Evolutionary conservation across 352 stramenopile genomes (phyloP), one percentile per base, ranked within the genome.

Genomic region (Phytopythium helicoides): DNA sequence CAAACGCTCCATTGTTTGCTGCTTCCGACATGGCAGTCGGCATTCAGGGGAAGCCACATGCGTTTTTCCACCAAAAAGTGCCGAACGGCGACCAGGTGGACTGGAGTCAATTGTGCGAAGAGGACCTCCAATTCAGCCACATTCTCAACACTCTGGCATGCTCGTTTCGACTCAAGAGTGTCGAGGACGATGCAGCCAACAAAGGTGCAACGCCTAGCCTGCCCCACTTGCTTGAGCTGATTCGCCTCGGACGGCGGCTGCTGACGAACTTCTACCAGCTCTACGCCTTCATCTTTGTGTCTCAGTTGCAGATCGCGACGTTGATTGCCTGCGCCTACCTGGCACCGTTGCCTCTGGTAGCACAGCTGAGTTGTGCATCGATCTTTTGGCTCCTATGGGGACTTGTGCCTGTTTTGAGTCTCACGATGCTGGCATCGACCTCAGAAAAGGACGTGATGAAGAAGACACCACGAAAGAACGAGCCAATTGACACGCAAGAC

Each of bases 311-410:
- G 47, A 69, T 95, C 25, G 82, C 81, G 23, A 91, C 81, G 35
- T 37, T 93, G 35, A 85, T 95, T 28, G 56, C 87, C 19, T 56
- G 62, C 1, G 79, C 81, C 0, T 91, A 93, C 48, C 44, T 82
- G 9, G 56, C 89, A 28, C 85, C 85, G 34, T 91, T 95, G 54
- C 85, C 85, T 15, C 62, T 88, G 25, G 75, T 90, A 14, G 79
- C 85, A 16, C 80, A 89, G 47, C 52, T 93, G 8, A 86, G 75
- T 41, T 89, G 79, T 44, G 62, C 68, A 10, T 93, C 82, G 9
- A 89, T 95, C 33, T 87, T 92, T 37, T 95, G 81, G 81, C 58
- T 95, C 25, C 58, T 95, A 1, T 95, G 82, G 82, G 61, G 87
- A 18, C 66, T 95, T 9, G 79, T 95, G 12, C 85, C 85, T 1